Evolutionary conservation across 2,329 filamentous ascomycete genomes (phyloP).

Genomic region (Alternaria arbusti): DNA sequence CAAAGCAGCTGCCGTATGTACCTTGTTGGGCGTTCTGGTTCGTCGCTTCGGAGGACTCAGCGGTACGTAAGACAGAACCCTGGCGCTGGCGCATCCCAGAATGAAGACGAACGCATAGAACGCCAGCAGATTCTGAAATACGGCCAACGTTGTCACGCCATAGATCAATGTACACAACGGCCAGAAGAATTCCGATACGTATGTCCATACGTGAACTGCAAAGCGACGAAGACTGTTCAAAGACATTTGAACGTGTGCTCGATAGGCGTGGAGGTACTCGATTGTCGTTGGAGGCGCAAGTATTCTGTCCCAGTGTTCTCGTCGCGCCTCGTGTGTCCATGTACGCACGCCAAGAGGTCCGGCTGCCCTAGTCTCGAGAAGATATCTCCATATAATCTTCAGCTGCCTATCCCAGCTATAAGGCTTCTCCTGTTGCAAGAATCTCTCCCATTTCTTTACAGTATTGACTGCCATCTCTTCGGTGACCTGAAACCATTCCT

Average conservation of each 20-base stretch:
- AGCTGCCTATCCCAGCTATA: constrained; percentile 12
- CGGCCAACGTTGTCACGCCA: constrained; percentile 1
- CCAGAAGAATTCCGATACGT: constrained; percentile 11
- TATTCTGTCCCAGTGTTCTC: constrained; percentile 9
- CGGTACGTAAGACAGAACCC: neutral
- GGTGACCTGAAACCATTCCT: constrained; percentile 16
- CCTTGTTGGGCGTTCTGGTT: neutral
- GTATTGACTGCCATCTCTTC: constrained; percentile 7
- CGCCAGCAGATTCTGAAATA: constrained; percentile 8
- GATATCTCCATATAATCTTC: constrained; percentile 11
- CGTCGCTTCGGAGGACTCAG: neutral
- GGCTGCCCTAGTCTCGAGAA: constrained; percentile 1
- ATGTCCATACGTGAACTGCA: neutral
- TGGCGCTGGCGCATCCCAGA: constrained; percentile 6
- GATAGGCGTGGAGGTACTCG: neutral
- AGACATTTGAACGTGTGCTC: neutral
- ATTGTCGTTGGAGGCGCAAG: constrained; percentile 6
- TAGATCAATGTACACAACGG: constrained; percentile 13
- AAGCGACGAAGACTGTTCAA: neutral
- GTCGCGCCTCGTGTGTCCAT: constrained; percentile 3
- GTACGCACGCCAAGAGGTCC: neutral
- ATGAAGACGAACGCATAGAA: constrained; percentile 13
- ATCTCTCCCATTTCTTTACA: constrained; percentile 16
- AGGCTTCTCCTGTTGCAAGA: constrained; percentile 14
- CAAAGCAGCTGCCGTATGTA: neutral